Conservation (phyloP, 257 asterid genomes). For the Pogostemon cablin region DNA sequence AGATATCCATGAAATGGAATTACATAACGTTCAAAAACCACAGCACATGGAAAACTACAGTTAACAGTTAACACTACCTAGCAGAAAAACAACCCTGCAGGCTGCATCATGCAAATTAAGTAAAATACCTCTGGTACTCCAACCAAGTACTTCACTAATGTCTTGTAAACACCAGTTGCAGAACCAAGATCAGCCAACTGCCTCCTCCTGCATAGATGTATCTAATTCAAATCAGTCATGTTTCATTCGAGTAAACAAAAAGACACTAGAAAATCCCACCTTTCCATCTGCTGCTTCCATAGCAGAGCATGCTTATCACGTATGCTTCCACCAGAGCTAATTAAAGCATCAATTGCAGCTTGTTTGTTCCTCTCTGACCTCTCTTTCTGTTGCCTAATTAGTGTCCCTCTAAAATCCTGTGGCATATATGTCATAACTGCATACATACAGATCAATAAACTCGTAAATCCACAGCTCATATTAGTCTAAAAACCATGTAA, state of each 20-base stretch:
- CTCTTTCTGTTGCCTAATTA: constrained; percentile 96
- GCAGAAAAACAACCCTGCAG: constrained; percentile 4
- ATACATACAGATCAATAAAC: constrained; percentile 18
- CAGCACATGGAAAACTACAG: constrained; percentile 8
- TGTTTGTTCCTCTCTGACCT: constrained; percentile 98
- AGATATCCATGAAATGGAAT: constrained; percentile 18
- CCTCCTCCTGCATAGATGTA: constrained; percentile 66
- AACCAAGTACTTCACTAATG: constrained; percentile 91
- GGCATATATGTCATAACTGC: constrained; percentile 99
- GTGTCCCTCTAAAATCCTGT: constrained; percentile 94
- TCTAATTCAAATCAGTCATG: constrained; percentile 11
- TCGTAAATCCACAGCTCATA: constrained; percentile 16
- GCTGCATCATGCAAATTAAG: constrained; percentile 23
- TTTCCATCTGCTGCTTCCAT: constrained; percentile 97
- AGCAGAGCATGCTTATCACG: constrained; percentile 77
- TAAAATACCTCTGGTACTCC: constrained; percentile 95
- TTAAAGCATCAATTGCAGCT: constrained; percentile 76
- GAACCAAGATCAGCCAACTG: constrained; percentile 97
- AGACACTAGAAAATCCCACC: constrained; percentile 42
- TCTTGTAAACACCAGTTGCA: constrained; percentile 96
- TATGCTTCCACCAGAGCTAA: constrained; percentile 87
- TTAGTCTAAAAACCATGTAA: constrained; percentile 3
- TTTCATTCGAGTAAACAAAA: constrained; percentile 20
- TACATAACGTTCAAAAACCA: background rate
- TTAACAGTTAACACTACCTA: constrained; percentile 15